These are phyloP conservation scores for Dichomitus squalens DNA, from an alignment of 1,284 basidiomycete species.

Conservation along the genomic window DNA sequence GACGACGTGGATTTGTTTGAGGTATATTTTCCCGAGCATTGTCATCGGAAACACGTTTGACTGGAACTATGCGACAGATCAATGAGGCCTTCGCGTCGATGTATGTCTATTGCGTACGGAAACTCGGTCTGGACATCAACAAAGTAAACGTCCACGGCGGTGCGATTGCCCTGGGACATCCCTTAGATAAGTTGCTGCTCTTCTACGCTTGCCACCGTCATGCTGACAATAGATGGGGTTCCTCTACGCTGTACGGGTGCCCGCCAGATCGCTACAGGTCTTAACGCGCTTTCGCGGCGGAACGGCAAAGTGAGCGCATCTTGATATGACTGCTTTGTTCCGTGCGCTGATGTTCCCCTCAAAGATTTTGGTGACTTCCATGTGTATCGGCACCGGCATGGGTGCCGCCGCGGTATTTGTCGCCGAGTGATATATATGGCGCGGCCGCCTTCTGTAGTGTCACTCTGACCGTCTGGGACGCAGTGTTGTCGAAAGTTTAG, in stretches of 20 bases:
- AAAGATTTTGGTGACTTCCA: constrained; percentile 78
- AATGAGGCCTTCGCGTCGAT: constrained; percentile 95
- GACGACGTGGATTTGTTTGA: constrained; percentile 84
- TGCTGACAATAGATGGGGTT: constrained; percentile 6
- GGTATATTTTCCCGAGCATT: constrained; percentile 32
- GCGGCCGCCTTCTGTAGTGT: too few species aligned
- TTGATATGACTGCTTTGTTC: not conserved
- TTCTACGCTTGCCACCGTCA: not conserved
- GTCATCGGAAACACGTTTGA: not conserved
- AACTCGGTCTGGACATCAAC: constrained; percentile 68
- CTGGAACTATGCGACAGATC: constrained; percentile 48
- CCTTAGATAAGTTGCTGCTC: constrained; percentile 68
- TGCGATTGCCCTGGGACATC: constrained; percentile 87
- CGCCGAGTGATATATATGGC: constrained; percentile 26
- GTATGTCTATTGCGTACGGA: constrained; percentile 80
- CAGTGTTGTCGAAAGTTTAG: too few species aligned
- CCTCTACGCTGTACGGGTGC: constrained; percentile 81
- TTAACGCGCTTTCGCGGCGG: constrained; percentile 80
- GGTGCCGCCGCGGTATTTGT: constrained; percentile 60
- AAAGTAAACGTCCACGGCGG: constrained; percentile 92
- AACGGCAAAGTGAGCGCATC: constrained; percentile 65
- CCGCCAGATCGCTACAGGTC: constrained; percentile 85
- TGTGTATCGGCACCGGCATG: constrained; percentile 90
- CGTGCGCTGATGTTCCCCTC: constrained; percentile 6
- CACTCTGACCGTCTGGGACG: not conserved